phyloP scores from a whole-genome alignment of 768 basidiomycete species.

The Boletus barrowsii region DNA sequence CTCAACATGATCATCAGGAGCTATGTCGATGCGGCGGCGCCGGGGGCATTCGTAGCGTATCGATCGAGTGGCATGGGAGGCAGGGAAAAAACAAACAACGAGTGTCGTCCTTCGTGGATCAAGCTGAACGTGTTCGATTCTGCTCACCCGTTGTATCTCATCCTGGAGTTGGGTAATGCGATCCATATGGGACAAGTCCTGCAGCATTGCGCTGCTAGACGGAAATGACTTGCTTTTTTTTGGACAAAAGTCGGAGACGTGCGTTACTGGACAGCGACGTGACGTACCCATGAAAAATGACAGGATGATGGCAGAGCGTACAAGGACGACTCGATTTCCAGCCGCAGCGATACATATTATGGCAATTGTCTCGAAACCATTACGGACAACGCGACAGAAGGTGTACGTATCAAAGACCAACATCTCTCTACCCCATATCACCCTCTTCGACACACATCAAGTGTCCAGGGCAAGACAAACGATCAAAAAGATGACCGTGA shows the following conservation, averaged over 20 bases:
- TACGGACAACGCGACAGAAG: too few relatives aligned
- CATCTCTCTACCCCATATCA: neutral
- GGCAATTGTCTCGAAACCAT: too few relatives aligned
- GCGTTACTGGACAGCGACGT: conserved; percentile 6
- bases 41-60: too few relatives aligned
- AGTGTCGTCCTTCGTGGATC: too few relatives aligned
- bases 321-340: neutral
- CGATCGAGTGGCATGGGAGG: too few relatives aligned
- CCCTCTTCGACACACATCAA: neutral
- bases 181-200: conserved; percentile 92
- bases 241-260: conserved; percentile 14
- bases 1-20: conserved; percentile 87
- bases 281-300: conserved; percentile 3
- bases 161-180: conserved; percentile 94
- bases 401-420: too few relatives aligned
- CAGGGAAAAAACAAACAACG: neutral
- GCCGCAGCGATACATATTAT: neutral
- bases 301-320: neutral
- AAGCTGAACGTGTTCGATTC: neutral
- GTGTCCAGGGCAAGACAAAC: neutral
- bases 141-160: conserved; percentile 78
- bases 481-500: conserved; percentile 27
- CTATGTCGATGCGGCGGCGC: conserved; percentile 32
- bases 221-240: conserved; percentile 6
- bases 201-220: conserved; percentile 74